Conservation (phyloP, 2,329 filamentous ascomycete species). For the Ceratocystis colombiana region DNA sequence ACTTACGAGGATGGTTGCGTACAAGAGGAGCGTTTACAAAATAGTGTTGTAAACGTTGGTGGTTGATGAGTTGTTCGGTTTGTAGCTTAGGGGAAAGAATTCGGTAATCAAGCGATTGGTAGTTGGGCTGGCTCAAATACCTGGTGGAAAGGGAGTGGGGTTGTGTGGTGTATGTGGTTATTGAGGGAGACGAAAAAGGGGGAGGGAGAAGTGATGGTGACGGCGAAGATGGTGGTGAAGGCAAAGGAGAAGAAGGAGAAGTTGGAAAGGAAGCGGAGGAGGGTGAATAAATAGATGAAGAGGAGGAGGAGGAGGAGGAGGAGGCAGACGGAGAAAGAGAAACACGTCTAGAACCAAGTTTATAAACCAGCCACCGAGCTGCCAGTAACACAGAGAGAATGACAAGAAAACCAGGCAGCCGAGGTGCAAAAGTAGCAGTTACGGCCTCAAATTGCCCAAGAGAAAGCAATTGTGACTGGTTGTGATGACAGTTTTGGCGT, state of each 20-base stretch:
- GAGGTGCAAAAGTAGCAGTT: conserved; percentile 7
- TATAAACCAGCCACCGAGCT: conserved; percentile 10
- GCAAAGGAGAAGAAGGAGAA: not conserved
- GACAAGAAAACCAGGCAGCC: conserved; percentile 17
- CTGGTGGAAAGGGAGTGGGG: conserved; percentile 2
- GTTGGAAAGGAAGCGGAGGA: not conserved
- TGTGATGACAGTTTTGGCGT: conserved; percentile 12
- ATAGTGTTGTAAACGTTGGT: conserved; percentile 18
- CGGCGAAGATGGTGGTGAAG: not conserved
- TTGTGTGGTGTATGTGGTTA: conserved; percentile 22
- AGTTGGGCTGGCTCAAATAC: conserved; percentile 3
- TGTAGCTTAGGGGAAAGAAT: conserved; percentile 10
- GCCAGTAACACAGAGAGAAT: conserved; percentile 4
- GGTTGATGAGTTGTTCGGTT: conserved; percentile 15
- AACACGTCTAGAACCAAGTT: conserved; percentile 7
- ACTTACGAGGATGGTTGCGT: conserved; percentile 9
- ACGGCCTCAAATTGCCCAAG: not conserved
- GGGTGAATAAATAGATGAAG: conserved; percentile 6
- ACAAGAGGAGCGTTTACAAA: conserved; percentile 14
- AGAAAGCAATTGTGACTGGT: conserved; percentile 11
- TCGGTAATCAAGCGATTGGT: conserved; percentile 9
- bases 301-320: not conserved
- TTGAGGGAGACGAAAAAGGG: conserved; percentile 11
- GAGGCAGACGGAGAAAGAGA: conserved; percentile 6
- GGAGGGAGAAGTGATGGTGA: not conserved